phyloP scores from a whole-genome alignment of 1,284 basidiomycete genomes.

The Ceratobasidium sp. region DNA sequence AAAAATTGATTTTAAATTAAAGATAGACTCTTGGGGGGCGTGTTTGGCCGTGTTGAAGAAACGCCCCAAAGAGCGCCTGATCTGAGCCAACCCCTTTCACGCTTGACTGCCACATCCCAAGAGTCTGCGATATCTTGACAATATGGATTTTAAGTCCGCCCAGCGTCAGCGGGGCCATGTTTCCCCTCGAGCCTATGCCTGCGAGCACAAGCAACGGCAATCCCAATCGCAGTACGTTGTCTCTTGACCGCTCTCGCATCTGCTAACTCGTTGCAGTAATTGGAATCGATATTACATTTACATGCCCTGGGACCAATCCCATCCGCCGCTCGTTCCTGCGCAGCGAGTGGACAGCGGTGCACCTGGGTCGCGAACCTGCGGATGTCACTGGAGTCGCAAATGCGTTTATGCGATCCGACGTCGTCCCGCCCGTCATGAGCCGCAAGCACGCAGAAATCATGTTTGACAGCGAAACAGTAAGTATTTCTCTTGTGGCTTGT shows the following conservation, averaged over 20 bases:
- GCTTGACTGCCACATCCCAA: background rate
- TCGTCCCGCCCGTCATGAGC: conserved; percentile 26
- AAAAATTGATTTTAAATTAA: conserved; percentile 12
- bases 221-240: background rate
- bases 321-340: conserved; percentile 23
- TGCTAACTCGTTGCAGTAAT: conserved; percentile 13
- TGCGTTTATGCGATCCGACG: conserved; percentile 16
- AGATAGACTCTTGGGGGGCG: background rate
- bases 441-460: conserved; percentile 30
- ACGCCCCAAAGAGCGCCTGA: background rate
- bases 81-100: background rate
- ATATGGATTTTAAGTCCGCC: background rate
- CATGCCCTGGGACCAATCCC: background rate
- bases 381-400: conserved; percentile 18
- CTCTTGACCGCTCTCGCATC: background rate
- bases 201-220: background rate
- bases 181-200: background rate
- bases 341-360: conserved; percentile 3
- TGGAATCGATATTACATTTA: conserved; percentile 31
- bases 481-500: background rate
- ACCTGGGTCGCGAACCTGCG: conserved; percentile 20
- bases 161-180: background rate
- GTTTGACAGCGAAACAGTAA: conserved; percentile 15
- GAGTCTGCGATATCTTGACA: background rate
- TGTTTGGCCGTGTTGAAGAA: background rate